Percentiles rank a stretch among this genome's conserved stretches.
Conservation (phyloP, 31 red algal species). For the Odonthalia washingtoniensis region DNA sequence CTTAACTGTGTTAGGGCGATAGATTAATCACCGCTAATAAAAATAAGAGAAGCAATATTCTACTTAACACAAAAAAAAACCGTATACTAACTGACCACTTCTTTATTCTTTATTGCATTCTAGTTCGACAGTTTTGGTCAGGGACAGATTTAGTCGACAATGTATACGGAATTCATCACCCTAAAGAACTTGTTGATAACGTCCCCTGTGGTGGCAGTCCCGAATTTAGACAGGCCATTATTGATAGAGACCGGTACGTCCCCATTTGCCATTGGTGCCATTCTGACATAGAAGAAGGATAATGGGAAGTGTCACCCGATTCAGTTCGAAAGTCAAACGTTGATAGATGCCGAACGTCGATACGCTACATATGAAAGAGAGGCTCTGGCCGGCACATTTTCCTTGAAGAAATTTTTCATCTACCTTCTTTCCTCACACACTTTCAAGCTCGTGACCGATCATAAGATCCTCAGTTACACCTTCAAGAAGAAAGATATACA, state of each 20-base stretch:
- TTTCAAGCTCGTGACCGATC: neutral
- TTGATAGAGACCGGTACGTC: neutral
- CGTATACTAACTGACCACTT: no score
- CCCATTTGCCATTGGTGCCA: neutral
- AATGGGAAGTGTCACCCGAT: neutral
- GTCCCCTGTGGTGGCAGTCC: no score
- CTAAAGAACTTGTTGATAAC: no score
- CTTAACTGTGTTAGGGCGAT: no score
- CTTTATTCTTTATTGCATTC: no score
- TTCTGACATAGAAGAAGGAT: neutral
- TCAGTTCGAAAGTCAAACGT: neutral
- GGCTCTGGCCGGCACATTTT: neutral
- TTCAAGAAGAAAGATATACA: conserved; percentile 1
- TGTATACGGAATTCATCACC: no score
- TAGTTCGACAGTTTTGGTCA: no score
- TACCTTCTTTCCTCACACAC: neutral
- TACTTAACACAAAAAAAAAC: no score
- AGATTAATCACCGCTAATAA: no score
- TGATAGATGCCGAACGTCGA: neutral
- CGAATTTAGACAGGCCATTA: no score
- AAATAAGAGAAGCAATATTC: no score
- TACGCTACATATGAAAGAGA: neutral
- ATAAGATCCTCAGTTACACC: neutral
- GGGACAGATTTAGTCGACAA: no score
- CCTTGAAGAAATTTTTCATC: neutral